phyloP scores from a whole-genome alignment of 208 protist genomes.

The Wallacemonas sp. region DNA sequence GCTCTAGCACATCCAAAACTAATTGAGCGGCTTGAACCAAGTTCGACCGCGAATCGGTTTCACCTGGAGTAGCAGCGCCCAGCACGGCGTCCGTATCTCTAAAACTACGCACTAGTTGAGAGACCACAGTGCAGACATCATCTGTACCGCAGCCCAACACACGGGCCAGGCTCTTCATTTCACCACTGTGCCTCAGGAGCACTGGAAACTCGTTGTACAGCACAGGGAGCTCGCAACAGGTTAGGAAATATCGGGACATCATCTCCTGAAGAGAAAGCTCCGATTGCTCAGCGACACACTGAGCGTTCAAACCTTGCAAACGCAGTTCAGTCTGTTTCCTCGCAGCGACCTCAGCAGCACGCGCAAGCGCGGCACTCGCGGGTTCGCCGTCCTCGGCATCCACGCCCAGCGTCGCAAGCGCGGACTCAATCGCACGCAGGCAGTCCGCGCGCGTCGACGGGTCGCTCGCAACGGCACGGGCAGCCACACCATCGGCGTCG shows the following conservation, averaged over 20 bases:
- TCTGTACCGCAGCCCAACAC: too few relatives aligned
- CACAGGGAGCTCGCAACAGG: too few relatives aligned
- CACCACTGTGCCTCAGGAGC: too few relatives aligned
- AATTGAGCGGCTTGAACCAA: neutral
- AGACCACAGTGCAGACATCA: neutral
- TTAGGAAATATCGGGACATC: too few relatives aligned
- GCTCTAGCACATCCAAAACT: neutral
- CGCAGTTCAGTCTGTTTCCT: too few relatives aligned
- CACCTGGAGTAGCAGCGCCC: neutral
- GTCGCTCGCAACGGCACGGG: constrained; percentile 11
- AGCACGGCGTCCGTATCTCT: neutral
- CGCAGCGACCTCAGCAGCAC: constrained; percentile 21
- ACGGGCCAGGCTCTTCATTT: too few relatives aligned
- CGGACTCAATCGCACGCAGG: constrained; percentile 29
- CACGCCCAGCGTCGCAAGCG: constrained; percentile 28
- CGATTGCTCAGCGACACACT: too few relatives aligned
- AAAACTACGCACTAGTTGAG: neutral
- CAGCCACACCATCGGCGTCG: neutral
- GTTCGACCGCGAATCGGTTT: neutral
- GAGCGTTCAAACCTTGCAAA: too few relatives aligned
- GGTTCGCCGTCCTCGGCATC: constrained; percentile 14
- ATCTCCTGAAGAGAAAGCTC: too few relatives aligned
- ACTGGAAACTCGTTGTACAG: too few relatives aligned
- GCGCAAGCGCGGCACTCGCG: constrained; percentile 12
- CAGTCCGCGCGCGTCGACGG: constrained; percentile 31